Evolutionary conservation across 108 stramenopile genomes (phyloP).

Genomic region (Cyclotella sp.): DNA sequence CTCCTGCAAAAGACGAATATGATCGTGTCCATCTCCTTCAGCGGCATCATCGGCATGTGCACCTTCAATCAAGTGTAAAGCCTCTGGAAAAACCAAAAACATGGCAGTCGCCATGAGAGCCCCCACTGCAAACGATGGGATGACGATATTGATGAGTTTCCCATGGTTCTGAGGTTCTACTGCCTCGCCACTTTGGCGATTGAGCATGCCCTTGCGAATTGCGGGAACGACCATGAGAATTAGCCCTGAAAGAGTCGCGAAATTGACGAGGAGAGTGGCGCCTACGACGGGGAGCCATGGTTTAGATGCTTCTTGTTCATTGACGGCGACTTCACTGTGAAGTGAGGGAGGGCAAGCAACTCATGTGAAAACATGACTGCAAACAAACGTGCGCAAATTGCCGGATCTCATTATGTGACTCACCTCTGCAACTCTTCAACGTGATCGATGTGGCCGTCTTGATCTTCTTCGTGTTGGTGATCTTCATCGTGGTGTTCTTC

Average conservation of each 20-base stretch:
- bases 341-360: background rate
- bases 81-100: slow-evolving; percentile 47
- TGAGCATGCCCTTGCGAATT: slow-evolving; percentile 27
- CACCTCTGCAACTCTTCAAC: background rate
- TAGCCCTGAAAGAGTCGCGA: slow-evolving; percentile 40
- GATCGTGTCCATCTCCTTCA: slow-evolving; percentile 38
- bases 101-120: slow-evolving; percentile 46
- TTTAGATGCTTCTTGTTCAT: background rate
- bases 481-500: slow-evolving; percentile 14
- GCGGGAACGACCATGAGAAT: slow-evolving; percentile 31
- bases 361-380: too few relatives aligned
- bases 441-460: background rate
- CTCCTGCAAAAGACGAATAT: slow-evolving; percentile 15
- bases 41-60: slow-evolving; percentile 30
- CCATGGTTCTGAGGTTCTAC: slow-evolving; percentile 1
- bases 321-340: slow-evolving; percentile 9
- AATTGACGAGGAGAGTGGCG: slow-evolving; percentile 47
- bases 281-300: slow-evolving; percentile 44
- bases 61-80: slow-evolving; percentile 44
- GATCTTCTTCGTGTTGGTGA: too few relatives aligned
- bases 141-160: slow-evolving; percentile 29
- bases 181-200: background rate
- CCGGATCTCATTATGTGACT: too few relatives aligned
- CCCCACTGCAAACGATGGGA: slow-evolving; percentile 46
- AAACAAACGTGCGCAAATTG: too few relatives aligned